Evolutionary conservation across 2,329 filamentous ascomycete genomes (phyloP), one percentile per base, ranked within the genome.

Genomic region (Hypoxylon sp.): DNA sequence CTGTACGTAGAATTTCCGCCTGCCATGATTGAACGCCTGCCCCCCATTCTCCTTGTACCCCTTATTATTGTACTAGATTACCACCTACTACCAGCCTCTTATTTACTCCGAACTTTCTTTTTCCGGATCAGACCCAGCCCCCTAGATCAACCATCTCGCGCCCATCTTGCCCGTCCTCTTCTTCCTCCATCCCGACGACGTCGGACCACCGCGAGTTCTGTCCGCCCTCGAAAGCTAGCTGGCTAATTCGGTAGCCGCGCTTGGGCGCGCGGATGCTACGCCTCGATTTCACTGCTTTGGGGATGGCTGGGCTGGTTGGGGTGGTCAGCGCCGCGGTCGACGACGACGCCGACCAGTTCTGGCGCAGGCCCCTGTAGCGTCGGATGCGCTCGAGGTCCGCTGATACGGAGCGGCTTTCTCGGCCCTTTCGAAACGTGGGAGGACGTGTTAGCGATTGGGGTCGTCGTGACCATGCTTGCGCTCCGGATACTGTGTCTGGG

Each of bases 321-420:
- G 50, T 30, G 6, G 6, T 43, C 17, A 2, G 38, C n/a, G 36
- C 17, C n/a, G 36, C 6, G 36, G 38, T 43, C 17, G 45, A 14
- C 11, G 49, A 36, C 9, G 38, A 25, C 2, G 32, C 19, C 7
- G 64, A 28, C 38, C 53, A 52, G 10, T 55, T 23, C 28, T 41
- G 48, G 11, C 48, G 66, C 36, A 62, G 53, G 13, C 57, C 55
- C 21, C 60, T 57, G 48, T 67, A 69, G 30, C 55, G 59, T 17
- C 67, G 63, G 48, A 69, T 58, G 30, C 67, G 67, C 41, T 67
- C 67, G 0, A 69, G 63, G 43, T 69, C 67, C 34, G 60, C 63
- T 5, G 66, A 56, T n/a, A 58, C 50, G 11, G 36, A 19, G 10
- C 32, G 21, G 38, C n/a, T 43, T 19, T 9, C 7, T 30, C 32